Conservation (phyloP, 1,139 yeast species). For the Magnusiomyces ingens region DNA sequence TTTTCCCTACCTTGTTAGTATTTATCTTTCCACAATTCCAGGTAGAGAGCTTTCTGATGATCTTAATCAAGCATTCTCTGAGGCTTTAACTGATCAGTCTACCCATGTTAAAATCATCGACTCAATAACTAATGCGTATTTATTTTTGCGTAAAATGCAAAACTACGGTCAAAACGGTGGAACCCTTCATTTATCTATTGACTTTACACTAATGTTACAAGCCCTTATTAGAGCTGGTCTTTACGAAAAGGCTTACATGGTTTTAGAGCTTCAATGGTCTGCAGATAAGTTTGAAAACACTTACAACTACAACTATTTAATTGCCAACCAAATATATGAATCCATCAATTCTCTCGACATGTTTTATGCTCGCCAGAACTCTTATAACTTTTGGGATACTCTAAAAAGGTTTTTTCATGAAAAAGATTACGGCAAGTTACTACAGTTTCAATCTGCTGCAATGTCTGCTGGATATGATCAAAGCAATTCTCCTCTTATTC, state of each 20-base stretch:
- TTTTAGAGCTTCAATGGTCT: conserved; percentile 5
- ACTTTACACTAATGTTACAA: neutral
- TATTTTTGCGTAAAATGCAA: conserved; percentile 2
- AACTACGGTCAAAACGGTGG: conserved; percentile 1
- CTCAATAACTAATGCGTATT: neutral
- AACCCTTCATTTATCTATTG: neutral
- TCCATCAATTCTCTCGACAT: conserved; percentile 12
- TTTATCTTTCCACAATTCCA: neutral
- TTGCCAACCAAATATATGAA: conserved; percentile 8
- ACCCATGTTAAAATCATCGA: neutral
- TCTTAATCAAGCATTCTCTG: neutral
- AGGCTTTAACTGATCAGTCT: neutral
- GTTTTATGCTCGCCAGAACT: conserved; percentile 14
- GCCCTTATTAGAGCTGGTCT: conserved; percentile 1
- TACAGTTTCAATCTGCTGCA: conserved; percentile 14
- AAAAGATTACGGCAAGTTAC: conserved; percentile 7
- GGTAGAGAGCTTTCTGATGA: neutral
- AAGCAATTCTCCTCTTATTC: neutral
- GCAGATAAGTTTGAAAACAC: neutral
- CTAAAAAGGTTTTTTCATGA: conserved; percentile 11
- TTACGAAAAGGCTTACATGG: conserved; percentile 4
- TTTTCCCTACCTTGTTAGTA: conserved; percentile 1
- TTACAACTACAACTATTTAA: neutral
- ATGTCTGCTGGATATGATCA: neutral
- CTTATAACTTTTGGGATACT: conserved; percentile 7